Evolutionary conservation across 345 rosid genomes (phyloP), one percentile per base, ranked within the genome.

Genomic region (Atalantia buxifolia): DNA sequence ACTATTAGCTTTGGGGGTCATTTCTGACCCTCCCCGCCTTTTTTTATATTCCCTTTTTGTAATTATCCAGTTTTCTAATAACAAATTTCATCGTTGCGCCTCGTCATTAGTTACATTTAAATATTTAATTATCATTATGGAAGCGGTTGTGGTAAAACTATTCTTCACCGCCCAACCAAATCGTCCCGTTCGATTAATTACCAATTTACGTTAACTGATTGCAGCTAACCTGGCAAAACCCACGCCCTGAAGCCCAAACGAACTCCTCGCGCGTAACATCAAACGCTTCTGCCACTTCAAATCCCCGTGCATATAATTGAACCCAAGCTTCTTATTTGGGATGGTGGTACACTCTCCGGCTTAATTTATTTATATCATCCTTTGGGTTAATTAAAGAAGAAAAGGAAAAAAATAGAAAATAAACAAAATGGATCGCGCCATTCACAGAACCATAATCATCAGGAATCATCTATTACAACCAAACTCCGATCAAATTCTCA

Each of bases 381-480:
- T 9, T 40, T 42, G 10, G 50, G 50, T 42, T 42, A 13, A 12
- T 42, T 42, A 2, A 10, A 42, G 50, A 4, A 9, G 0, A 42
- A 42, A 42, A 10, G 48, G 12, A 9, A 9, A 42, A 42, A 42
- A 40, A 68, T 4, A 9, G 13, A 56, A 31, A 12, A 45, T 8
- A 70, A 42, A n/a, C 13, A 60, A 70, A 42, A 85, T 85, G 86
- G 86, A 90, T 83, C 90, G 91, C 6, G 92, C 89, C 4, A 57
- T 88, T 0, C 86, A 79, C 19, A 86, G 98, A 57, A 61, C 97
- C 12, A 79, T 81, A 64, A 76, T 93, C 31, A 87, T 93, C 16
- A 67, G 83, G 50, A 82, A 91, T 79, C 99, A 95, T 84, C 80
- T 95, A 10, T 69, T 83, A 69, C 87, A 65, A 6, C 78, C 88